Base-by-base conservation (phyloP, 805 yeast genomes). In the Metschnikowia gelsemii region DNA sequence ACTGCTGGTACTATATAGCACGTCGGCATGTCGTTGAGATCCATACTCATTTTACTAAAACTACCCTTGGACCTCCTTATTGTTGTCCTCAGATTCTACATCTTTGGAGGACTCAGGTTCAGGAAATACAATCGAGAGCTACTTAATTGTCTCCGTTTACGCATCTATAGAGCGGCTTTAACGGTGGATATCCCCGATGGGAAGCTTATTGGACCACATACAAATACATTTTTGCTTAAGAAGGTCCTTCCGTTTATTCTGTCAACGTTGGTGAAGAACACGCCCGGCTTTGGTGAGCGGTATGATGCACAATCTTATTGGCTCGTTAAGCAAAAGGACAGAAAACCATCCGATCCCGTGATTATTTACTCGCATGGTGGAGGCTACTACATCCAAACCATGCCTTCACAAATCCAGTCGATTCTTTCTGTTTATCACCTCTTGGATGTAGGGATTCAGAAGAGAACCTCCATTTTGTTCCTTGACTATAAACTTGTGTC, bases 341-440 rank as follows among this genome's bases (percentile, higher is more conserved):
- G 56, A 30, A 51, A 50, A 5, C 42, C 54, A 2, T 41, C 40
- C 1, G 68, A 61, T 39, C 68, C 68, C 17, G 52, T 65, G 22
- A 39, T 70, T 8, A 45, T 70, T 14, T 70, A 55, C 33, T 44
- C 56, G 7, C 75, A 70, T 44, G 73, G 75, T 12, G 75, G 75
- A 2, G 71, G 72, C 6, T 68, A 55, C 47, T 62, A 55, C 35
- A 45, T 65, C 30, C 64, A 64, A 31, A 55, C 65, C 8, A 52
- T 50, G 37, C 57, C 58, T 1, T 38, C 51, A 24, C 75, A 69
- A 41, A 31, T 67, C 20, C 59, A 61, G 35, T 51, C 63, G 0
- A 17, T 65, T 7, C 41, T 68, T 13, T 48, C 63, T 5, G 49
- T 64, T 5, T 58, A 64, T 43, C 49, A 52, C 27, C 54, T 67